Evolutionary conservation across 2,329 filamentous ascomycete species (phyloP), one percentile per base, ranked within the genome.

Genomic region (Cladophialophora chaetospira): DNA sequence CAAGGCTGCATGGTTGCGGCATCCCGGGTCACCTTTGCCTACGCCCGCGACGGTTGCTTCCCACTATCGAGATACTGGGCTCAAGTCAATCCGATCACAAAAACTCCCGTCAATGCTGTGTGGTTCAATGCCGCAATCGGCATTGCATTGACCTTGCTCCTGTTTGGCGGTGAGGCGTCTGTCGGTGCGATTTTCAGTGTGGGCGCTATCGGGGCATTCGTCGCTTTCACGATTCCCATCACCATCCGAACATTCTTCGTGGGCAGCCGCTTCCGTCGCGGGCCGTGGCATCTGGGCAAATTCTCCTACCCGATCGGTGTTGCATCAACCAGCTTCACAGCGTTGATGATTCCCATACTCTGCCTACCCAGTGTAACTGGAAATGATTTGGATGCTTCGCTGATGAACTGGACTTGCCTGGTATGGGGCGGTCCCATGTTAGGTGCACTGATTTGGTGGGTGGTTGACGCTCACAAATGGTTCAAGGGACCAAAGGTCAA

Each of bases 21-120:
- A 4, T 86, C 82, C 19, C 80, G 87, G 45, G 86, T 88, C 42
- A 87, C 85, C 1, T 90, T 87, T 66, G 87, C 86, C 13, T 89
- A 89, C 70, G 86, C 87, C 15, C 83, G 87, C 29, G 87, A 89
- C 65, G 86, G 83, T 64, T 87, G 84, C 68, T 87, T 89, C 67
- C 86, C 86, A 0, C 66, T 82, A 4, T 85, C 82, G 4, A 71
- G 71, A 0, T 77, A 79, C 65, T 85, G 84, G 76, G 83, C 82
- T 65, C 67, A 73, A 21, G 85, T 89, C 48, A 86, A 89, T 71
- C 65, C 67, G 1, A 67, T 72, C 64, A 89, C 87, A 2, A 71
- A 78, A 49, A 89, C 87, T 0, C 87, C 87, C 0, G 85, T 88
- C 47, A 88, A 88, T 66, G 85, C 86, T 0, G 86, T 88, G 9